phyloP scores from a whole-genome alignment of 768 basidiomycete species.

The Rickenella mellea region DNA sequence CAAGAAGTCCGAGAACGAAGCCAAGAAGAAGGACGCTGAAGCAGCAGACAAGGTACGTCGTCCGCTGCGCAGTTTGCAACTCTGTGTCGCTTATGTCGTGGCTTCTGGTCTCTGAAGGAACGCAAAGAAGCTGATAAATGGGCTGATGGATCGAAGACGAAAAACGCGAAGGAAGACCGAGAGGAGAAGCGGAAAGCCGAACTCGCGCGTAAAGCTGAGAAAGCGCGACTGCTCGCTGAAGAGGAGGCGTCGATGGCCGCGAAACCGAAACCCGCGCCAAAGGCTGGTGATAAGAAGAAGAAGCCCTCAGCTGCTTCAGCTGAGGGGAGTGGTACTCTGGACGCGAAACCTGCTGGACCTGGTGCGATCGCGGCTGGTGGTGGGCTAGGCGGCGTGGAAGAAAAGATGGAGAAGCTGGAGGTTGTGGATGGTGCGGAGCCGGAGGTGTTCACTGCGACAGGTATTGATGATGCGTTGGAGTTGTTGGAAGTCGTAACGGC shows the following conservation, averaged over 20 bases:
- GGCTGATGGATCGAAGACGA: slow-evolving; percentile 62
- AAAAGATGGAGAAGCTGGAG: slow-evolving; percentile 20
- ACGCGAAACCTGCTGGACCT: slow-evolving; percentile 59
- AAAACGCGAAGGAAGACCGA: slow-evolving; percentile 56
- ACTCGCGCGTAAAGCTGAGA: slow-evolving; percentile 79
- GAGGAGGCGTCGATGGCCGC: slow-evolving; percentile 60
- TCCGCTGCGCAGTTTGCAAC: not conserved
- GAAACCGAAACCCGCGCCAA: slow-evolving; percentile 56
- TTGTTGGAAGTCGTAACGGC: slow-evolving; percentile 82
- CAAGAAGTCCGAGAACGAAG: slow-evolving; percentile 87
- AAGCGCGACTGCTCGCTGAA: slow-evolving; percentile 75
- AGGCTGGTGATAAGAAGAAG: slow-evolving; percentile 52
- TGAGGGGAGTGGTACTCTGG: no score
- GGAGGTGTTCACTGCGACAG: slow-evolving; percentile 75
- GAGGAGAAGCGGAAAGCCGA: slow-evolving; percentile 78
- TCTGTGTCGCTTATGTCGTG: not conserved
- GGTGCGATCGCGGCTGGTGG: slow-evolving; percentile 78
- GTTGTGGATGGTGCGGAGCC: slow-evolving; percentile 25
- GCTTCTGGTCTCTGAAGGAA: slow-evolving; percentile 37
- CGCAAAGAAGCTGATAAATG: slow-evolving; percentile 60
- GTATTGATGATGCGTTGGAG: slow-evolving; percentile 86
- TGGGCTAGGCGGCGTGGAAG: slow-evolving; percentile 20
- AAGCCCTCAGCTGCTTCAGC: slow-evolving; percentile 2
- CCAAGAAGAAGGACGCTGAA: slow-evolving; percentile 61
- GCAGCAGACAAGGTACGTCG: slow-evolving; percentile 47